Conservation (phyloP, 2,329 filamentous ascomycete genomes). For the Cladophialophora psammophila region DNA sequence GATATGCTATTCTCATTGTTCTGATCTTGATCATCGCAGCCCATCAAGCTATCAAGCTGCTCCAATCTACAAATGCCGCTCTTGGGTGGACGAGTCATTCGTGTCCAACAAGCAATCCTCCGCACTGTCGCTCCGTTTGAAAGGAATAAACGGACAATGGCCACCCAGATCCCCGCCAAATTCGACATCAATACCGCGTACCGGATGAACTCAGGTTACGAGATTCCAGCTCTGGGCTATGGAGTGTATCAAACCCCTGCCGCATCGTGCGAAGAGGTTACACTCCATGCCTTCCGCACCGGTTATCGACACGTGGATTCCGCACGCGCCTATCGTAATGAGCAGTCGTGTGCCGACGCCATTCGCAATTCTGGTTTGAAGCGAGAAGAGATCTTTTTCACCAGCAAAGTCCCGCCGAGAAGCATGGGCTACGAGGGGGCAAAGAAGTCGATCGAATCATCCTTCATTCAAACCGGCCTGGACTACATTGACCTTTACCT, state of each 20-base stretch:
- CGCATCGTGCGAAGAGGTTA: conserved; percentile 64
- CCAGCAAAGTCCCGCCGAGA: conserved; percentile 64
- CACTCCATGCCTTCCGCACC: conserved; percentile 61
- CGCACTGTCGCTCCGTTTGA: not conserved
- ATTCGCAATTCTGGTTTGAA: conserved; percentile 61
- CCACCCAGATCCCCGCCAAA: conserved; percentile 26
- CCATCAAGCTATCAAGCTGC: not conserved
- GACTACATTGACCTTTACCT: conserved; percentile 54
- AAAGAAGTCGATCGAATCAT: conserved; percentile 51
- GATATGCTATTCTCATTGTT: not conserved
- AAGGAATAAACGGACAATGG: conserved; percentile 28
- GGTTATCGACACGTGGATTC: conserved; percentile 69
- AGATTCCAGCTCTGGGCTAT: conserved; percentile 52
- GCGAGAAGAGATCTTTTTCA: conserved; percentile 67
- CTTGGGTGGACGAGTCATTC: not conserved
- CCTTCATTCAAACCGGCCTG: conserved; percentile 42
- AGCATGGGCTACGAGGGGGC: conserved; percentile 69
- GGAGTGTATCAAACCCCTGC: conserved; percentile 59
- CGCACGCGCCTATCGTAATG: conserved; percentile 65
- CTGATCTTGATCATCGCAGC: not conserved
- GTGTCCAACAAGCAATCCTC: not conserved
- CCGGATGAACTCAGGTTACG: conserved; percentile 49
- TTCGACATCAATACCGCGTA: conserved; percentile 44
- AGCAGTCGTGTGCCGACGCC: conserved; percentile 61
- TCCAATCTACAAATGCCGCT: not conserved